Evolutionary conservation across 495 filamentous ascomycete genomes (phyloP), one percentile per base, ranked within the genome.

Genomic region (Hyaloscypha hepaticicola): DNA sequence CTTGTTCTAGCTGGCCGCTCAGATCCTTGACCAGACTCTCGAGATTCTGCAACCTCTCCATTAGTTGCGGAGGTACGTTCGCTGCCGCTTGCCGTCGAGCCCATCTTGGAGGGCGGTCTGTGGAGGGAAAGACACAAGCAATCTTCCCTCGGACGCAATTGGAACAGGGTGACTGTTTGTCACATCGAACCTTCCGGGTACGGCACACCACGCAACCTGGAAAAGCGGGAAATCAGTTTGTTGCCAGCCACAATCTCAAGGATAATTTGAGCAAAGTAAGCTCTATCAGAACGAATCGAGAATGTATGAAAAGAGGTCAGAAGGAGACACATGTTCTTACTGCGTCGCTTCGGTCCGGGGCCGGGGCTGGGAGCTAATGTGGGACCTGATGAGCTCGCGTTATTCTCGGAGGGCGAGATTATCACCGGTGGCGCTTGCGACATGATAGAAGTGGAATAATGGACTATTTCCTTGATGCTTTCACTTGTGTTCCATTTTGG

Each of bases 101-200:
- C 82, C 83, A 84, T 73, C 78, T 76, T 61, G 81, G 81, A 16
- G 79, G 74, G 8, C 75, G 78, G 63, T 81, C 76, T 16, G 64
- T 67, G 3, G 77, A 72, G 0, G 84, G 84, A 60, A 80, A 75
- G 63, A 85, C 74, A 68, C 85, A 88, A 5, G 78, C 75, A 61
- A 87, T 83, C 66, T 83, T 82, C 14, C 85, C 85, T 3, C 82
- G 84, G 59, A 80, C 80, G 72, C 88, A 90, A 70, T 87, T 87
- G 5, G 85, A 83, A 69, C 87, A 90, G 24, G 88, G 87, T 22
- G 79, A 81, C 24, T 82, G 81, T 69, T 88, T 90, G 72, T 90
- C 84, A 68, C 88, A 90, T 28, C 86, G 86, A 45, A 89, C 87
- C 78, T 90, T 88, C 22, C 85, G 82, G 16, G 72, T 76, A 11